Conservation (phyloP, 106 monocot genomes). For the Xerophyta viscosa region DNA sequence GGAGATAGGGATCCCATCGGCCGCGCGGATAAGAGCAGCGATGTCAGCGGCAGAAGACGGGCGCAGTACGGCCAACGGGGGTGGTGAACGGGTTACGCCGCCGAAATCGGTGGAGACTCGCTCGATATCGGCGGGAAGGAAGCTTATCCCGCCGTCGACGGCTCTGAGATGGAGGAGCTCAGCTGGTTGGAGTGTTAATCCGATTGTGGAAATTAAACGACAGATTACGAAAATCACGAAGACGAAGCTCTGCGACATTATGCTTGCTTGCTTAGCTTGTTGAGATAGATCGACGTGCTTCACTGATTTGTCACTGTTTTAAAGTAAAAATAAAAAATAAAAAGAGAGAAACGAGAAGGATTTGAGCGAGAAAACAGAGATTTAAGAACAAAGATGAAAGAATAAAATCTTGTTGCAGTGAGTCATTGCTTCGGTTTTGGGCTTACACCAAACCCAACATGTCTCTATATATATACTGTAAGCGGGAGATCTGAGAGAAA, state of each 20-base stretch:
- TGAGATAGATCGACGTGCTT: too few species aligned
- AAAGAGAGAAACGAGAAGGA: too few species aligned
- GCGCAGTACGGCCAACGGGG: conserved; percentile 50
- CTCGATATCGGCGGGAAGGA: conserved; percentile 26
- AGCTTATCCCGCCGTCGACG: conserved; percentile 15
- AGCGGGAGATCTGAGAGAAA: too few species aligned
- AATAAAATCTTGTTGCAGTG: too few species aligned
- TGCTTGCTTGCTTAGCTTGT: too few species aligned
- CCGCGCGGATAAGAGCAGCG: conserved; percentile 22
- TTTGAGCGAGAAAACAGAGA: too few species aligned
- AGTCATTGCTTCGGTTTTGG: too few species aligned
- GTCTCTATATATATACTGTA: too few species aligned
- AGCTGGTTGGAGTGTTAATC: conserved; percentile 22
- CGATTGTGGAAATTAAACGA: conserved; percentile 47
- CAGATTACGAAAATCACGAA: conserved; percentile 31
- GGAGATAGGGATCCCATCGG: conserved; percentile 45
- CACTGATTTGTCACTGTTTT: too few species aligned
- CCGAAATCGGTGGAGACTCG: conserved; percentile 28
- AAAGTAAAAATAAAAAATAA: too few species aligned
- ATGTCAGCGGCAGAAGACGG: conserved; percentile 42
- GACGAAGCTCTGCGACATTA: conserved; percentile 15
- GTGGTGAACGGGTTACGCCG: neutral
- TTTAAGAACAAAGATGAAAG: too few species aligned
- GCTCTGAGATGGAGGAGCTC: conserved; percentile 18
- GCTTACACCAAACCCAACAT: too few species aligned